Percentiles rank a stretch among this genome's conserved stretches.
phyloP scores from a whole-genome alignment of 129 eudicot species.

The Gnaphalium uliginosum region DNA sequence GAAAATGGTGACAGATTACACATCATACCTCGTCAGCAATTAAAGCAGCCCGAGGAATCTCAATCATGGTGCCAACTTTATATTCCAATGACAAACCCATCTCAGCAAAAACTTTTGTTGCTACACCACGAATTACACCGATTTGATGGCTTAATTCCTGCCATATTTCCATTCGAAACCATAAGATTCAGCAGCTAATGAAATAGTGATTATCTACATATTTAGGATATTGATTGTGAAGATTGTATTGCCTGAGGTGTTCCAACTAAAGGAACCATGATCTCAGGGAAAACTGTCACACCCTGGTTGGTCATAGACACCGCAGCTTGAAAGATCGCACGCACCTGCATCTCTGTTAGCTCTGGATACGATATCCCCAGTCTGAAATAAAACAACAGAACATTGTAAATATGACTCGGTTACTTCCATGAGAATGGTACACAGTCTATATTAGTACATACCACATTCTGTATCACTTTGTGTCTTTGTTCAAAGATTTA shows the following conservation, averaged over 20 bases:
- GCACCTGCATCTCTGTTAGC: slow-evolving; percentile 95
- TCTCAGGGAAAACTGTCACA: slow-evolving; percentile 76
- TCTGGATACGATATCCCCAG: slow-evolving; percentile 97
- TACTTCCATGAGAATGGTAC: background rate
- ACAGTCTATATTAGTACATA: too few relatives aligned
- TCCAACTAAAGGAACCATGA: slow-evolving; percentile 98
- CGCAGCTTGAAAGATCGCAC: slow-evolving; percentile 96
- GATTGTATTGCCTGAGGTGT: slow-evolving; percentile 78
- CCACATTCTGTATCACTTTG: background rate
- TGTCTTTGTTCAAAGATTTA: background rate
- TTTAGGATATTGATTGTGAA: slow-evolving; percentile 10
- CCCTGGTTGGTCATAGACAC: slow-evolving; percentile 84
- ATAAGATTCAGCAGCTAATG: background rate
- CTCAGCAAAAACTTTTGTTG: slow-evolving; percentile 71
- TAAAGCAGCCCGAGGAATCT: slow-evolving; percentile 95
- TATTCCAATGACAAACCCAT: slow-evolving; percentile 69
- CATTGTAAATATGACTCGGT: background rate
- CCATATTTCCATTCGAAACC: background rate
- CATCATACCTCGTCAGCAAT: slow-evolving; percentile 91
- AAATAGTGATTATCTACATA: background rate
- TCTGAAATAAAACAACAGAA: slow-evolving; percentile 44
- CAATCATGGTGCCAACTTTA: slow-evolving; percentile 98
- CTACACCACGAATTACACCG: slow-evolving; percentile 60
- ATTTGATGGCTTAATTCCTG: slow-evolving; percentile 89
- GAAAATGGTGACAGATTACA: background rate